phyloP scores from a whole-genome alignment of 2,329 filamentous ascomycete species.

The Colletotrichum sp. region DNA sequence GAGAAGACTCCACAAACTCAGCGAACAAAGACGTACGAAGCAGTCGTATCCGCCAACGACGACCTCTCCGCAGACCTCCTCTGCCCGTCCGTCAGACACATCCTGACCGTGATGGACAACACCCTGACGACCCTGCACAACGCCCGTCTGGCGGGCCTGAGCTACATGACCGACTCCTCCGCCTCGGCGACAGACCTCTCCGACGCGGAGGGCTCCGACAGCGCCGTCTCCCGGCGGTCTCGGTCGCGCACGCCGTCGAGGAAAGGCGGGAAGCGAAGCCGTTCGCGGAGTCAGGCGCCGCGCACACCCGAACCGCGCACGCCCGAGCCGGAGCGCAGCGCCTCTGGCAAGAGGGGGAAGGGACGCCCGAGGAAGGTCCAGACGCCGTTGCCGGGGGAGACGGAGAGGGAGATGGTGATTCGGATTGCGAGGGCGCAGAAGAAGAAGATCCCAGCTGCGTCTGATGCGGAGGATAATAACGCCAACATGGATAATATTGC shows the following conservation, averaged over 20 bases:
- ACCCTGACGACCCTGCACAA: slow-evolving; percentile 75
- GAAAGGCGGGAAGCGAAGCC: background rate
- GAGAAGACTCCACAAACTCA: too few species aligned
- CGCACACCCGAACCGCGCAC: slow-evolving; percentile 16
- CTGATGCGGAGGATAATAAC: slow-evolving; percentile 13
- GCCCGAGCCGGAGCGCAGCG: background rate
- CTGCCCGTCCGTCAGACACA: slow-evolving; percentile 70
- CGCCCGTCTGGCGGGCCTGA: slow-evolving; percentile 60
- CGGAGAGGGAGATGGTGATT: slow-evolving; percentile 48
- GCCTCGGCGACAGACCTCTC: slow-evolving; percentile 37
- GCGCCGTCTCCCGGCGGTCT: background rate
- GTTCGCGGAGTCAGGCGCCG: background rate
- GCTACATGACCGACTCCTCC: slow-evolving; percentile 41
- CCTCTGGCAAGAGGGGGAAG: slow-evolving; percentile 20
- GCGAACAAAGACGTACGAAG: slow-evolving; percentile 39
- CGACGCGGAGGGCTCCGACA: slow-evolving; percentile 24
- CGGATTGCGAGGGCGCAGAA: slow-evolving; percentile 49
- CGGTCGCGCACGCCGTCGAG: background rate
- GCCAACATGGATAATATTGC: fast-evolving
- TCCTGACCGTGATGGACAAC: slow-evolving; percentile 71
- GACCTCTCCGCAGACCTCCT: slow-evolving; percentile 69
- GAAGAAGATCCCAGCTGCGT: slow-evolving; percentile 20
- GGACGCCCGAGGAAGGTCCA: slow-evolving; percentile 47
- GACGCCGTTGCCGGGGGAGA: slow-evolving; percentile 46
- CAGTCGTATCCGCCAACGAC: slow-evolving; percentile 73